Percentiles rank a stretch among this genome's conserved stretches.
These are phyloP conservation scores for Coccomyxa sp. DNA, from an alignment of 139 green algal genomes.

Conservation along the genomic window DNA sequence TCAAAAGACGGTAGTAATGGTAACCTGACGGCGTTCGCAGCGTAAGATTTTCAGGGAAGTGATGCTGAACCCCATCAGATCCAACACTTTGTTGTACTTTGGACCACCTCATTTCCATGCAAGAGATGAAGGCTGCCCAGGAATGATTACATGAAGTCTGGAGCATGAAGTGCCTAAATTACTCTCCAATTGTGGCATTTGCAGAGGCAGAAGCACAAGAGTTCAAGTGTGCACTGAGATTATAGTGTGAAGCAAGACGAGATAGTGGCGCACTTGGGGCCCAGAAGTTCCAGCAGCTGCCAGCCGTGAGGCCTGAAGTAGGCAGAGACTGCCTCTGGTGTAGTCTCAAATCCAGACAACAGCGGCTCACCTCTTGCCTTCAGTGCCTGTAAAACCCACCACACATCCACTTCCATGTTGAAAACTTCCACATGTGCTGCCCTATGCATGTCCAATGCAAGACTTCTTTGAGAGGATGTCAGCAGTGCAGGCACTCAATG, in stretches of 20 bases:
- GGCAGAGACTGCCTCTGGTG: constrained; percentile 3
- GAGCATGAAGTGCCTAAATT: background rate
- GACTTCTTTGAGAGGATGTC: background rate
- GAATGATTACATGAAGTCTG: background rate
- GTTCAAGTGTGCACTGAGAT: no score
- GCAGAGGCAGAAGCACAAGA: background rate
- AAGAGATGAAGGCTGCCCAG: background rate
- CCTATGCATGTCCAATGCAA: background rate
- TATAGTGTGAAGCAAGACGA: background rate
- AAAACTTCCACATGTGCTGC: background rate
- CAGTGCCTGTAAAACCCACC: constrained; percentile 8
- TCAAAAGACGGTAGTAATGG: no score
- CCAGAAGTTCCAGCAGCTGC: background rate
- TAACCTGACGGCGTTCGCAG: background rate
- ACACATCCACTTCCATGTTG: background rate
- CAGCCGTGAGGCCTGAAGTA: background rate
- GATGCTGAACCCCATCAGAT: no score
- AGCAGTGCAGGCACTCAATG: background rate
- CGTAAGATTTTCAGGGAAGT: background rate
- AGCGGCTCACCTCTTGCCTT: constrained; percentile 39
- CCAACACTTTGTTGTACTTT: background rate
- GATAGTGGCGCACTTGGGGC: background rate
- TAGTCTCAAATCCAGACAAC: constrained; percentile 21
- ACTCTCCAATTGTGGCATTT: background rate
- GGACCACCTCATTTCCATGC: background rate